These are phyloP conservation scores for Phtheirospermum japonicum DNA, from an alignment of 257 asterid species.

Conservation along the genomic window DNA sequence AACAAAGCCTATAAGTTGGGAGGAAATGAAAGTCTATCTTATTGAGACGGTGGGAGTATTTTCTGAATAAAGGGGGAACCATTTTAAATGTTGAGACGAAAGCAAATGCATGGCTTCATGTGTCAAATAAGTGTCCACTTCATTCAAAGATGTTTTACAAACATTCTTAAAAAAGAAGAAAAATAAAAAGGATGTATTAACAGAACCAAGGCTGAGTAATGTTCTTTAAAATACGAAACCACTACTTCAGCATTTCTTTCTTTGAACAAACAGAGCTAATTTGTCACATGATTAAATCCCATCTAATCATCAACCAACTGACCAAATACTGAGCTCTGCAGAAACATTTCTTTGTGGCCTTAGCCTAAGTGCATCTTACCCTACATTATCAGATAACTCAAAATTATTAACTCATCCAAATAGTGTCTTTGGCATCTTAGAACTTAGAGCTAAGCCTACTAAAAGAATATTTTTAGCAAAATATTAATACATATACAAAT, in stretches of 20 bases:
- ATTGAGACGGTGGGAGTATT: too few species aligned
- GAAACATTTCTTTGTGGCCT: conserved; percentile 8
- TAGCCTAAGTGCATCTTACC: background rate
- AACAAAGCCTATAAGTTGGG: too few species aligned
- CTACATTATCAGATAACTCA: background rate
- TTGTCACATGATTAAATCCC: background rate
- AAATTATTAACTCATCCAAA: background rate
- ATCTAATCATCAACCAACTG: conserved; percentile 5
- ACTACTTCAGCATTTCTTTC: background rate
- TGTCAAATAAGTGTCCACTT: background rate
- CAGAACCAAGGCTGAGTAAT: background rate
- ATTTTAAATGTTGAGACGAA: background rate
- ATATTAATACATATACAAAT: conserved; percentile 6
- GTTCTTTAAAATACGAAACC: background rate
- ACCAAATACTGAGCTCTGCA: background rate
- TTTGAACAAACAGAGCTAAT: background rate
- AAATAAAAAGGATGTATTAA: too few species aligned
- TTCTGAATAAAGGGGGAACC: background rate
- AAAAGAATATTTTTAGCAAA: background rate
- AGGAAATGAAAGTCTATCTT: too few species aligned
- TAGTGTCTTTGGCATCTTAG: too few species aligned
- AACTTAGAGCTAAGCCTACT: too few species aligned
- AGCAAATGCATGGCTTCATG: background rate
- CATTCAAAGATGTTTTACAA: background rate
- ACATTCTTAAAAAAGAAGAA: too few species aligned